phyloP scores from a whole-genome alignment of 441 rosid species.

The Lepidium campestre region DNA sequence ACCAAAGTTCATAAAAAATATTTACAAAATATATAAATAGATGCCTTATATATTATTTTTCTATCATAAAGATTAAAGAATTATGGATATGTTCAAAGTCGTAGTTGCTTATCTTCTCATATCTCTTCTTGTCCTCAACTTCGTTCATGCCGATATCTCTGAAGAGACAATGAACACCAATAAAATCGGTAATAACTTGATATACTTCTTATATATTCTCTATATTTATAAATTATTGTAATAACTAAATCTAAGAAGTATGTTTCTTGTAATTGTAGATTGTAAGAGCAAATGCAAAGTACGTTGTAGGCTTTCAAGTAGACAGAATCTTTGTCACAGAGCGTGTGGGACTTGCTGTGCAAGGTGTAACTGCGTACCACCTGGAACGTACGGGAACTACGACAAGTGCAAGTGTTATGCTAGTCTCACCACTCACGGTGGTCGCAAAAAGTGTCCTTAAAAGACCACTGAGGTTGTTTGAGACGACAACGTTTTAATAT shows the following conservation, averaged over 20 bases:
- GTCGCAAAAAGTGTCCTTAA: conserved; percentile 50
- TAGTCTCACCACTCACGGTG: conserved; percentile 51
- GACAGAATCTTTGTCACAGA: conserved; percentile 43
- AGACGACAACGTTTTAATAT: not conserved
- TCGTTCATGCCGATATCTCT: conserved; percentile 34
- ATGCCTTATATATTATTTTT: too few relatives aligned
- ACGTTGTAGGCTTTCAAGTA: conserved; percentile 41
- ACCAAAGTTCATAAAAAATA: not conserved
- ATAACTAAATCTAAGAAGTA: not conserved
- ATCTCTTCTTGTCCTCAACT: conserved; percentile 41
- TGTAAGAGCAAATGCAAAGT: conserved; percentile 37
- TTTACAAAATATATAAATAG: not conserved
- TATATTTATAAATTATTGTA: not conserved
- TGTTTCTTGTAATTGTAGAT: conserved; percentile 26
- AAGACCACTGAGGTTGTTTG: not conserved
- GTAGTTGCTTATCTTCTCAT: conserved; percentile 47
- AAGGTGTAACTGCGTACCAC: conserved; percentile 60
- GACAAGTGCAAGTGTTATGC: conserved; percentile 56
- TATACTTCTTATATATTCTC: not conserved
- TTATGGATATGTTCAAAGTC: conserved; percentile 44
- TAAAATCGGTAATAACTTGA: conserved; percentile 13
- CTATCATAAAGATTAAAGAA: too few relatives aligned
- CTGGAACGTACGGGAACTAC: conserved; percentile 59
- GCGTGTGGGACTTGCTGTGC: conserved; percentile 68
- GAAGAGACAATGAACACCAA: not conserved